Base-by-base conservation (phyloP, 345 rosid genomes). In the Melaleuca quinquenervia region DNA sequence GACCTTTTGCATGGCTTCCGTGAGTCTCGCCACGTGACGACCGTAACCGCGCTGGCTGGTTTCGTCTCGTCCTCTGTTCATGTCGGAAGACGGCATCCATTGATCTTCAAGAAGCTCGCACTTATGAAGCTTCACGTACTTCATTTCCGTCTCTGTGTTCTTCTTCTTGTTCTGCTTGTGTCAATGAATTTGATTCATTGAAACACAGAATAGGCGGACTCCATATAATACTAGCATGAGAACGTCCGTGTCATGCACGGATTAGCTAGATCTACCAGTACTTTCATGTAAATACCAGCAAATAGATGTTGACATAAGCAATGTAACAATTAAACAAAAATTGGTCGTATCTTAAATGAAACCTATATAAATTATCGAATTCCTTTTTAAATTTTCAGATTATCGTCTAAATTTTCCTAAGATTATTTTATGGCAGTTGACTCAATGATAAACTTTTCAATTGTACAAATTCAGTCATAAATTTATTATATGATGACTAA, bases 71-170 rank as follows among this genome's bases (percentile, higher is more conserved):
- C 64, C 58, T 32, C 50, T 53, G 36, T 52, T 50, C 50, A 8
- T 26, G 21, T 75, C 51, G 20, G 55, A 36, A 51, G 36, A 2
- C 27, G n/a, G 44, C 24, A 52, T 26, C 52, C 85, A 60, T 49
- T 58, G 51, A 24, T 86, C 87, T 24, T 86, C 84, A 55, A 11
- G 84, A 82, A 82, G 82, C 76, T 82, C 32, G 82, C 78, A 82
- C 78, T 82, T 82, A 21, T 27, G 84, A 82, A 82, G 87, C 85
- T 86, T 86, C 87, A 22, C 56, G 50, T 82, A 86, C 87, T 24
- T 82, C 56, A 50, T 82, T 50, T 62, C 50, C 7, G 60, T 5
- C 82, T 16, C 45, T 16, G 78, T 18, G 78, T 32, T 70, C 78
- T 64, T 64, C 76, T 2, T 36, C 8, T 18, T 8, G 78, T 32